phyloP scores from a whole-genome alignment of 495 filamentous ascomycete species.

The Penicillium diatomitis region DNA sequence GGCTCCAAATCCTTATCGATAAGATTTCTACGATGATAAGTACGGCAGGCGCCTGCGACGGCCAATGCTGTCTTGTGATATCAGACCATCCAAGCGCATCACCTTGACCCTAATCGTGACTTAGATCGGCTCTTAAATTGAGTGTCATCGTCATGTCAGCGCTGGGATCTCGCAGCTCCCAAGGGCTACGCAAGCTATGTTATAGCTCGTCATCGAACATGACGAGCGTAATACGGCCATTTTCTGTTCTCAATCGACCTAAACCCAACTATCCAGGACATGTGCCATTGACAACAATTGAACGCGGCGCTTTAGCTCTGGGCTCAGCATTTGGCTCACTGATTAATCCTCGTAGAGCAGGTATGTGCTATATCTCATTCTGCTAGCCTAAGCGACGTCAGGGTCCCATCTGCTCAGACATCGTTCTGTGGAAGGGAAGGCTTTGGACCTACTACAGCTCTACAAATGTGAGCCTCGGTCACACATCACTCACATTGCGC shows the following conservation, averaged over 20 bases:
- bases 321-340: slow-evolving; percentile 77
- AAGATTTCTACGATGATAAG: slow-evolving; percentile 1
- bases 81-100: slow-evolving; percentile 19
- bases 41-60: slow-evolving; percentile 18
- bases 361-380: slow-evolving; percentile 24
- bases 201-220: background rate
- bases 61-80: slow-evolving; percentile 12
- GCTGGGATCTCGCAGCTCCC: slow-evolving; percentile 17
- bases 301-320: slow-evolving; percentile 67
- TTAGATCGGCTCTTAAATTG: no score
- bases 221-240: slow-evolving; percentile 29
- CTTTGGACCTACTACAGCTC: no score
- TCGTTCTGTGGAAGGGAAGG: no score
- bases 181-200: slow-evolving; percentile 11
- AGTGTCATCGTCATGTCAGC: slow-evolving; percentile 21
- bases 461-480: background rate
- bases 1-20: slow-evolving; percentile 13
- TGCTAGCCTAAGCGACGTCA: no score
- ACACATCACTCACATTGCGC: background rate
- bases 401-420: no score
- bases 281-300: slow-evolving; percentile 72
- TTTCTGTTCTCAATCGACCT: slow-evolving; percentile 75
- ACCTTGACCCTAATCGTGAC: background rate
- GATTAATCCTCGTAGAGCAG: slow-evolving; percentile 68
- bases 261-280: slow-evolving; percentile 72